Evolutionary conservation across 495 filamentous ascomycete species (phyloP).

Genomic region (Penicillium bovifimosum): DNA sequence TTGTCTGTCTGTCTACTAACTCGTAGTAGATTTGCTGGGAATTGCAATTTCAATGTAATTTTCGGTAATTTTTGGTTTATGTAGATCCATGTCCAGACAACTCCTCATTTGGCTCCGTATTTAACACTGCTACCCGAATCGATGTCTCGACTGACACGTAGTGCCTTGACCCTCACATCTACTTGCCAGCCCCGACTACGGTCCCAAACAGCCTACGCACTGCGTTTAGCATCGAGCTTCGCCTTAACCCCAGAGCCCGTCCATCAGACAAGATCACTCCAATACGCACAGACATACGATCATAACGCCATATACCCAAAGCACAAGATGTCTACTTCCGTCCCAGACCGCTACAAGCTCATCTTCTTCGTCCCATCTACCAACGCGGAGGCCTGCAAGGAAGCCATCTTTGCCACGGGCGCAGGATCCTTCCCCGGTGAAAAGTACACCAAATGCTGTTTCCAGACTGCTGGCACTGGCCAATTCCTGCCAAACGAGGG

Average conservation of each 20-base stretch:
- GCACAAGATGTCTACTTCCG: constrained; percentile 4
- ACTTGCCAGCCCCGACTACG: neutral
- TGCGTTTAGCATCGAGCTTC: neutral
- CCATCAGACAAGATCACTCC: neutral
- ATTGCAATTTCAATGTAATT: no score
- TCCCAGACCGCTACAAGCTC: constrained; percentile 43
- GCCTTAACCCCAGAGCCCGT: neutral
- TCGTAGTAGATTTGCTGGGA: no score
- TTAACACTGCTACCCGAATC: neutral
- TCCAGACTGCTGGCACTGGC: constrained; percentile 34
- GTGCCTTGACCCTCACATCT: constrained; percentile 1
- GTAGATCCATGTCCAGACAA: neutral
- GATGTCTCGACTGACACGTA: neutral
- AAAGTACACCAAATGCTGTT: constrained; percentile 39
- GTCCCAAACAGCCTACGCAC: neutral
- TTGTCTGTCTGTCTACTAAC: no score
- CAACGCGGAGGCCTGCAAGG: constrained; percentile 39
- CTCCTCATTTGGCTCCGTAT: constrained; percentile 1
- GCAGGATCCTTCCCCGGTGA: constrained; percentile 41
- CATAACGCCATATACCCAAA: neutral
- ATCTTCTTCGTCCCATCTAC: constrained; percentile 43
- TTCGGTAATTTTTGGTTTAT: no score
- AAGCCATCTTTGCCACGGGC: constrained; percentile 42
- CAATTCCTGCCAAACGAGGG: constrained; percentile 40
- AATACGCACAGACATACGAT: neutral